These are phyloP conservation scores for Heterobasidion occidentale DNA, from an alignment of 1,284 basidiomycete genomes.

Conservation along the genomic window DNA sequence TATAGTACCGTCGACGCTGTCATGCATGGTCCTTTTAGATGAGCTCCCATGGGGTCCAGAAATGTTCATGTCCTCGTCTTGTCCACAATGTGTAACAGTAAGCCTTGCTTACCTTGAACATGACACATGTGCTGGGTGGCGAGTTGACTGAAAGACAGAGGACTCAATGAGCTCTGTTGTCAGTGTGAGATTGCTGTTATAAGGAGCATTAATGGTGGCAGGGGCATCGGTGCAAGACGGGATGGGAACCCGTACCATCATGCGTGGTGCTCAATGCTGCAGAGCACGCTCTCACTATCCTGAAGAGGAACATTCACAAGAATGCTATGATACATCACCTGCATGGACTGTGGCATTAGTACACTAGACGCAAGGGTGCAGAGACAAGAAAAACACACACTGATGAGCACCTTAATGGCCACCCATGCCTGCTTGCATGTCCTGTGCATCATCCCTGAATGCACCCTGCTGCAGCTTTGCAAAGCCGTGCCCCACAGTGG, in stretches of 20 bases:
- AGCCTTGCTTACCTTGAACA: no score
- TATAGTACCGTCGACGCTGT: no score
- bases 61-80: no score
- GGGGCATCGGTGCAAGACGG: no score
- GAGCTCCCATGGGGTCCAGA: no score
- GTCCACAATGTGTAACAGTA: no score
- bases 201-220: no score
- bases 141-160: no score
- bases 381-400: constrained; percentile 54
- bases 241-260: constrained; percentile 43
- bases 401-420: constrained; percentile 70
- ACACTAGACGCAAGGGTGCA: not conserved
- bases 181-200: no score
- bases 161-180: no score
- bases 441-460: constrained; percentile 88
- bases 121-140: no score
- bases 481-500: constrained; percentile 75
- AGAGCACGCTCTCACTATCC: constrained; percentile 78
- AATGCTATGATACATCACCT: constrained; percentile 81
- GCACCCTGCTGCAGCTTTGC: constrained; percentile 85
- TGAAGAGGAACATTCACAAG: constrained; percentile 88
- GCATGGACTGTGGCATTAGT: constrained; percentile 1
- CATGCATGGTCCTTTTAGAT: no score
- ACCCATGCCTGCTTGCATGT: constrained; percentile 86
- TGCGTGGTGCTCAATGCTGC: constrained; percentile 81